Base-by-base conservation (phyloP, 2,329 filamentous ascomycete species). In the Chrysoporthe deuterocubensis region DNA sequence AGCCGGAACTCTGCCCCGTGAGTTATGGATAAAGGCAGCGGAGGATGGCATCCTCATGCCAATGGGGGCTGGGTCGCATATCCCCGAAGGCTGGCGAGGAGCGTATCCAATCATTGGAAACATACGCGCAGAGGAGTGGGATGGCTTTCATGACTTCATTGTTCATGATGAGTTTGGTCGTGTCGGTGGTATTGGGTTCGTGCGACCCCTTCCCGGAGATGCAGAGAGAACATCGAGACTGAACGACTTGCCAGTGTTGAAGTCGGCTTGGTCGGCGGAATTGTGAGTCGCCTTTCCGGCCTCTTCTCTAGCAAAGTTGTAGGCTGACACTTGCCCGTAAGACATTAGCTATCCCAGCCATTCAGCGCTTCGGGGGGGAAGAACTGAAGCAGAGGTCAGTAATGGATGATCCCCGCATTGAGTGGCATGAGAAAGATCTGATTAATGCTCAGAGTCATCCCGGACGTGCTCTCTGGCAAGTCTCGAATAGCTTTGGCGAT, bases 381-480 rank as follows among this genome's bases (percentile, higher is more conserved):
- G 62, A 65, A 7, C 13, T 69, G 43, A 57, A 11, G 72, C 75
- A 67, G 72, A 77, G 8, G 67, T 78, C 43, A 70, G 13, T n/a
- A 6, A 2, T 32, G 11, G 26, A 8, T 26, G 1, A 4, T 13
- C 73, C 73, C 57, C 60, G 74, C 16, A 75, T 13, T 72, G 0
- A 73, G 73, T 4, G 40, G 71, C 0, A 6, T 2, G 1, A 63
- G 34, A 26, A 42, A 3, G 3, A 52, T 21, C 46, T 65, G 70
- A 74, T 58, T 7, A 34, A 7, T 42, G 1, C 34, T 7, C 18
- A 7, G 61, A 46, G 65, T 74, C 6, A 62, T 74, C 0, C 71
- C 75, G 34, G 80, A 79, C 60, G 73, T 80, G 3, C 77, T 81
- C 18, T 78, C 78, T 50, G 79, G 79, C 5, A 74, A 75, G 61